A percentile compares a stretch with the other conserved stretches of the same genome.
Conservation (phyloP, 495 filamentous ascomycete genomes). For the Penicillium verhagenii region DNA sequence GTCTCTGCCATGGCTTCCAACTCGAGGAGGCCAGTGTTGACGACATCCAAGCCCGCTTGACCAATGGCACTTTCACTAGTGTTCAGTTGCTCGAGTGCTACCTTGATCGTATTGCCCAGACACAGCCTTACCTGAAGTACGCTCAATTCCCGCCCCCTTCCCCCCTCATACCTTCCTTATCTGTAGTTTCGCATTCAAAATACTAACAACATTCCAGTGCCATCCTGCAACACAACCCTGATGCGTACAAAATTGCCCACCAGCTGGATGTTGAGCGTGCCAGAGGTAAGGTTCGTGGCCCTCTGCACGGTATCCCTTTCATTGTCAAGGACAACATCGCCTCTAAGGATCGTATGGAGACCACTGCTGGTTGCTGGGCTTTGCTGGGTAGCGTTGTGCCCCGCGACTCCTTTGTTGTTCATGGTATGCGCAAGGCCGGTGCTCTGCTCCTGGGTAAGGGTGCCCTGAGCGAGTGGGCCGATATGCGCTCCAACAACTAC, state of each 20-base stretch:
- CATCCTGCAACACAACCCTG: constrained; percentile 62
- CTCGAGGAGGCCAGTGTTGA: constrained; percentile 65
- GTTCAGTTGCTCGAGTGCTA: constrained; percentile 54
- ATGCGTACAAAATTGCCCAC: constrained; percentile 56
- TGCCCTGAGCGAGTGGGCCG: constrained; percentile 71
- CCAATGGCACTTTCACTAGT: constrained; percentile 42
- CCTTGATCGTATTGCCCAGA: constrained; percentile 51
- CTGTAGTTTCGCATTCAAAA: not conserved
- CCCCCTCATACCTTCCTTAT: not conserved
- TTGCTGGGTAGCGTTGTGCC: constrained; percentile 64
- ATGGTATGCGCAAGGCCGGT: constrained; percentile 59
- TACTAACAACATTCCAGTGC: constrained; percentile 31
- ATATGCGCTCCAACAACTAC: constrained; percentile 69
- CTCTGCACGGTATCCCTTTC: constrained; percentile 72
- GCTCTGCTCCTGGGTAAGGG: constrained; percentile 70
- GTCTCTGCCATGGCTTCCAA: constrained; percentile 55
- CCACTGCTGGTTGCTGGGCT: constrained; percentile 58
- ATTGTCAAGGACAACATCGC: constrained; percentile 76
- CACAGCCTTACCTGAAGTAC: constrained; percentile 59
- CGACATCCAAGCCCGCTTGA: constrained; percentile 47
- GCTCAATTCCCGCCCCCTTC: too few species aligned
- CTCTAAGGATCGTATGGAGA: constrained; percentile 67
- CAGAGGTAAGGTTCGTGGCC: constrained; percentile 52
- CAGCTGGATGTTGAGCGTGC: constrained; percentile 58
- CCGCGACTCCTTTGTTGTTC: constrained; percentile 62